Evolutionary conservation across 148 eudicot species (phyloP).

Genomic region (Cornus kousa): DNA sequence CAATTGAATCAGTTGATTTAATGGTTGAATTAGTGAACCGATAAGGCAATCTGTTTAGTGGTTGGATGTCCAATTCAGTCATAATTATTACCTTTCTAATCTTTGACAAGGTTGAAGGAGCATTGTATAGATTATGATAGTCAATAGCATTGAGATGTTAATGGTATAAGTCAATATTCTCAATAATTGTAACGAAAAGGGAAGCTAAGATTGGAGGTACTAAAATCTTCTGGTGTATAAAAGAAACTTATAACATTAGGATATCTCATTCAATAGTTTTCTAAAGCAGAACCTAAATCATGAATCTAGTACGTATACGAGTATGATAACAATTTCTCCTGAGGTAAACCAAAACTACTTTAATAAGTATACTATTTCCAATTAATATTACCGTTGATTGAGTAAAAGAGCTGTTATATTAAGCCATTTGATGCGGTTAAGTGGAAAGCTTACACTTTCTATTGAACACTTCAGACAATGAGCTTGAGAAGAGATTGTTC

Average conservation of each 20-base stretch:
- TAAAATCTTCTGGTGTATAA: background rate
- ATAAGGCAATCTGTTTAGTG: too few species aligned
- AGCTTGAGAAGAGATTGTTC: slow-evolving; percentile 28
- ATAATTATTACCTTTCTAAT: too few species aligned
- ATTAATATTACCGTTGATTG: background rate
- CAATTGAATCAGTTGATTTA: too few species aligned
- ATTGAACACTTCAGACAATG: background rate
- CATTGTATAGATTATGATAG: too few species aligned
- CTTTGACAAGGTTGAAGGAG: too few species aligned
- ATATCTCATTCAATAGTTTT: background rate
- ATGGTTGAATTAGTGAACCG: too few species aligned
- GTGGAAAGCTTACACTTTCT: background rate
- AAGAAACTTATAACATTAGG: background rate
- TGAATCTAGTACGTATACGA: background rate
- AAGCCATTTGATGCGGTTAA: background rate
- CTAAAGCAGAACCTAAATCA: background rate
- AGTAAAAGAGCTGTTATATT: background rate
- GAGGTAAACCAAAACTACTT: background rate
- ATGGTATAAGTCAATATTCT: too few species aligned
- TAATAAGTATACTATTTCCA: background rate
- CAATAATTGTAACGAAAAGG: too few species aligned
- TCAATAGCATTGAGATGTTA: too few species aligned
- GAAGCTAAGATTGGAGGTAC: background rate
- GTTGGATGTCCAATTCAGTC: too few species aligned
- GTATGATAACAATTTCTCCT: background rate